Base-by-base conservation (phyloP, 768 basidiomycete species). In the Boletus rubropictus region DNA sequence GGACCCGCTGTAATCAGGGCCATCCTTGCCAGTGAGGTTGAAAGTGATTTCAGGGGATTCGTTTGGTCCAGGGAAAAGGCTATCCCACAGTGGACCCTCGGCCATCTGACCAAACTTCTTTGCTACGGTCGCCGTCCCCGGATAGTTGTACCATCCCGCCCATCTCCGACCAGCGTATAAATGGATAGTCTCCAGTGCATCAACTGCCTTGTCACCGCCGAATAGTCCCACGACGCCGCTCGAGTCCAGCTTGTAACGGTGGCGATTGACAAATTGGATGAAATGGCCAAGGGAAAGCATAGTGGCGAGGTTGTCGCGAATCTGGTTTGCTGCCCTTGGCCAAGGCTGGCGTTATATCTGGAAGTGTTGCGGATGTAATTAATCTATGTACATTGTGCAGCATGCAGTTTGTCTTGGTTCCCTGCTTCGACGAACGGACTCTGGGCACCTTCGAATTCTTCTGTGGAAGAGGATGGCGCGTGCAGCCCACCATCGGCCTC, bases 1-100 rank as follows among this genome's bases (percentile, higher is more conserved):
- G 53, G 86, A 79, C 1, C 85, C 81, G 51, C 81, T 80, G 63
- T 79, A 91, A 53, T 86, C 85, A 34, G 87, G 87, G 2, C 68
- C 68, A 34, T n/a, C 11, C 37, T 51, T 49, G 14, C 63, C 68
- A n/a, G 52, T 55, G 36, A 68, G 42, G 6, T 48, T 50, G 39
- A 68, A 68, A 11, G 59, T 56, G n/a, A 36, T 7, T 22, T 57
- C 45, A 1, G 68, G 63, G 20, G 60, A 33, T 24, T 59, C 51
- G 24, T 63, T 59, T 32, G 52, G 48, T 17, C 67, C 68, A 9
- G 67, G 67, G 33, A 64, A 69, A n/a, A 69, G 27, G 9, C 49
- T 62, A 36, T 61, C 60, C 65, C 67, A 69, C 11, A 65, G 11
- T 9, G 46, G 52, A 18, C 50, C 50, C 11, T 51, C 20, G 15